These are phyloP conservation scores for Alternaria arborescens DNA, from an alignment of 2,329 filamentous ascomycete species.

Conservation along the genomic window DNA sequence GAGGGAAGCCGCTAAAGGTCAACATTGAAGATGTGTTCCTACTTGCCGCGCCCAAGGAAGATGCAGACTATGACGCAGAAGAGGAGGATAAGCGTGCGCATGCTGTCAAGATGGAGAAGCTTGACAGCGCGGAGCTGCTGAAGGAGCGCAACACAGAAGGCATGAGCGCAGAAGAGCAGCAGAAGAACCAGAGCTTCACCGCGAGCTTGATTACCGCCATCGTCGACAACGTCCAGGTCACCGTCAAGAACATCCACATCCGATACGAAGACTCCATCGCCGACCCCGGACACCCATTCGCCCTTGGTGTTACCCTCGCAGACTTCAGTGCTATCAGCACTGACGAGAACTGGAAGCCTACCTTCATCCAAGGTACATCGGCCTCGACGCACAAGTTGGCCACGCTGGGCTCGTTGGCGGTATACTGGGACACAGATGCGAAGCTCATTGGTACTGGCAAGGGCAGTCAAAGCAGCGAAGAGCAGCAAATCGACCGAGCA, in stretches of 20 bases:
- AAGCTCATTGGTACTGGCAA: constrained; percentile 82
- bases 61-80: constrained; percentile 89
- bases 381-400: constrained; percentile 91
- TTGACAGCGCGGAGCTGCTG: constrained; percentile 93
- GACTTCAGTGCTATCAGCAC: constrained; percentile 98
- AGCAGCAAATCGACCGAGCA: constrained; percentile 71
- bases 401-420: constrained; percentile 84
- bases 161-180: constrained; percentile 92
- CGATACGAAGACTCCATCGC: constrained; percentile 98
- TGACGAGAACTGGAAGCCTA: constrained; percentile 92
- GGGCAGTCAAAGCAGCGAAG: constrained; percentile 69
- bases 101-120: constrained; percentile 97
- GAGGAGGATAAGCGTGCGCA: constrained; percentile 89
- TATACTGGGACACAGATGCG: constrained; percentile 98
- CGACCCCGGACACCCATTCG: constrained; percentile 92
- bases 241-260: constrained; percentile 97
- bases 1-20: constrained; percentile 92
- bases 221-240: constrained; percentile 97
- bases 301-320: constrained; percentile 88
- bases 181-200: constrained; percentile 97
- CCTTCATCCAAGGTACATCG: constrained; percentile 89
- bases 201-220: constrained; percentile 95
- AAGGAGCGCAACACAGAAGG: constrained; percentile 93
- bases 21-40: constrained; percentile 97
- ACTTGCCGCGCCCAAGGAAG: constrained; percentile 92